phyloP scores from a whole-genome alignment of 495 filamentous ascomycete species.

The Chaetomidium leptoderma region DNA sequence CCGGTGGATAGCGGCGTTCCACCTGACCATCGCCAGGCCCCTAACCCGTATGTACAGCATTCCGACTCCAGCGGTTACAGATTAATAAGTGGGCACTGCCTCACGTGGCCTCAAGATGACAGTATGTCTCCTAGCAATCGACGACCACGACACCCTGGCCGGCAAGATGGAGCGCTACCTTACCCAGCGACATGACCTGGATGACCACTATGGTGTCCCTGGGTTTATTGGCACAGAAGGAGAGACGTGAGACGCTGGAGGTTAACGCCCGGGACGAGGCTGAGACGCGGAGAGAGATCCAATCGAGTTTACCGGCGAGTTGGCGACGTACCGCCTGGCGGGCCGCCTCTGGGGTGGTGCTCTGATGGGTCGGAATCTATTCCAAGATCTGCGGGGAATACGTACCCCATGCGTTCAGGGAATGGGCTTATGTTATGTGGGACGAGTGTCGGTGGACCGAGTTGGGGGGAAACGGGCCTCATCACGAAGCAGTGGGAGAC shows the following conservation, averaged over 20 bases:
- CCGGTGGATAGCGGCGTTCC: not conserved
- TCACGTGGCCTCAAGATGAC: not conserved
- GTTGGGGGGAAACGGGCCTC: not conserved
- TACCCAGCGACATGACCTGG: not conserved
- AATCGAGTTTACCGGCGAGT: not conserved
- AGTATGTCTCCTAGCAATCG: not conserved
- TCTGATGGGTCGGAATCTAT: not conserved
- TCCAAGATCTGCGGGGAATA: not conserved
- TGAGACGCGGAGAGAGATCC: not conserved
- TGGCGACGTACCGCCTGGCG: not conserved
- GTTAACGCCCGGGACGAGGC: not conserved
- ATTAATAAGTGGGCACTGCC: not conserved
- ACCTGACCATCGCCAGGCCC: not conserved
- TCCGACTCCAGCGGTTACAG: not conserved
- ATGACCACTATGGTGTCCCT: not conserved
- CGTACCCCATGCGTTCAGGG: not conserved
- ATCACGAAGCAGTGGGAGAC: not conserved
- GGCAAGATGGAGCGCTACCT: not conserved
- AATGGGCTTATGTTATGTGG: constrained; percentile 1
- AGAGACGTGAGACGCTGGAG: not conserved
- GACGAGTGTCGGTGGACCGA: not conserved
- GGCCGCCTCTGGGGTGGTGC: not conserved
- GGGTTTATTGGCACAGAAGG: not conserved
- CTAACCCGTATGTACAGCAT: not conserved
- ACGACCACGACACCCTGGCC: not conserved